Conservation (phyloP, 2,329 filamentous ascomycete genomes). For the Davidsoniella neocaledoniae region DNA sequence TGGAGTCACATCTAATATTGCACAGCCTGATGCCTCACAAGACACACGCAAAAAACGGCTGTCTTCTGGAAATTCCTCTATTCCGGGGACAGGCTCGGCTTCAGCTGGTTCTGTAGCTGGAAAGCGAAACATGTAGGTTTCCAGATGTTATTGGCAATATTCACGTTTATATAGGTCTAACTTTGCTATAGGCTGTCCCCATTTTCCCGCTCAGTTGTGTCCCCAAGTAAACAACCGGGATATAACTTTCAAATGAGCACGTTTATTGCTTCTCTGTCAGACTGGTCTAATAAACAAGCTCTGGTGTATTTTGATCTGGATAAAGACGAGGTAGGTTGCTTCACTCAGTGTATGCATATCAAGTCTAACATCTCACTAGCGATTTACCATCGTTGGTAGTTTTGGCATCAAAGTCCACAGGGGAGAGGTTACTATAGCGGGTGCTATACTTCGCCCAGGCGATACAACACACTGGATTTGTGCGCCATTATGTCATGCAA, state of each 20-base stretch:
- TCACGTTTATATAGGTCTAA: too few relatives aligned
- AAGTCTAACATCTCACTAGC: constrained; percentile 23
- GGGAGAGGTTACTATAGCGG: constrained; percentile 48
- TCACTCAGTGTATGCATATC: background rate
- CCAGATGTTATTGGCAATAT: too few relatives aligned
- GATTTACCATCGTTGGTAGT: constrained; percentile 47
- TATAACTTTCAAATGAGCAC: constrained; percentile 10
- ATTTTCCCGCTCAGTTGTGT: background rate
- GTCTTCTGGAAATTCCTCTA: too few relatives aligned
- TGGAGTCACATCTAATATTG: too few relatives aligned
- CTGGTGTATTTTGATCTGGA: constrained; percentile 26
- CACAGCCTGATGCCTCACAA: too few relatives aligned
- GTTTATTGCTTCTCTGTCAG: constrained; percentile 3
- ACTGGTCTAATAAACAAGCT: constrained; percentile 16
- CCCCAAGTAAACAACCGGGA: background rate
- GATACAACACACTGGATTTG: constrained; percentile 37
- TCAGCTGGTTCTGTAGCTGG: too few relatives aligned
- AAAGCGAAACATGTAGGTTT: too few relatives aligned
- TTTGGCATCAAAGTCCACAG: constrained; percentile 45
- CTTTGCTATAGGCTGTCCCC: background rate
- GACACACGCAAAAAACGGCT: too few relatives aligned
- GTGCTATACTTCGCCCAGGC: constrained; percentile 39
- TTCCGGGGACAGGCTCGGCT: too few relatives aligned
- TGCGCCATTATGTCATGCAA: constrained; percentile 50
- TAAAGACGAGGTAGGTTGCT: constrained; percentile 30